Percentiles rank a stretch among this genome's conserved stretches.
These are phyloP conservation scores for Lithohypha guttulata DNA, from an alignment of 2,329 filamentous ascomycete species.

Conservation along the genomic window DNA sequence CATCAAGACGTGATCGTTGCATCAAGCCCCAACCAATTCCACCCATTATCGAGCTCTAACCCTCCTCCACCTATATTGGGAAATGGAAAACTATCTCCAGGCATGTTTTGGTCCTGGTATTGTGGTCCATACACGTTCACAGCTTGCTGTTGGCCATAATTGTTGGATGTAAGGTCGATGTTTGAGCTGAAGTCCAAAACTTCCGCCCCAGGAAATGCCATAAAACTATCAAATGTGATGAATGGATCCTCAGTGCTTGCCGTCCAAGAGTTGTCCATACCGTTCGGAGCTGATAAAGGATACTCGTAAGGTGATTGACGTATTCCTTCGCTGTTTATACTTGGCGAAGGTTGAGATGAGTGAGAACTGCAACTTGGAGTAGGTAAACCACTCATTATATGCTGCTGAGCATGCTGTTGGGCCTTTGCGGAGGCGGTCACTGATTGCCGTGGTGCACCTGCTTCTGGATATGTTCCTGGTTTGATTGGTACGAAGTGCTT, in stretches of 20 bases:
- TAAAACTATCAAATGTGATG: slow-evolving; percentile 22
- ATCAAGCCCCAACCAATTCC: slow-evolving; percentile 29
- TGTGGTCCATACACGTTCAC: slow-evolving; percentile 14
- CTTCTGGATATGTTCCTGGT: slow-evolving; percentile 16
- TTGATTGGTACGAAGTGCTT: slow-evolving; percentile 24
- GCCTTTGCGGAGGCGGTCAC: slow-evolving; percentile 5
- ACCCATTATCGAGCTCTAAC: slow-evolving; percentile 31
- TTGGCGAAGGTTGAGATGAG: slow-evolving; percentile 18
- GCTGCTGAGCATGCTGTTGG: slow-evolving; percentile 1
- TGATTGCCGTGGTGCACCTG: neutral
- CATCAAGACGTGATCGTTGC: slow-evolving; percentile 10
- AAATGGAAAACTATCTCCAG: slow-evolving; percentile 12
- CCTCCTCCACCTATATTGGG: slow-evolving; percentile 12
- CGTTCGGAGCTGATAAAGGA: slow-evolving; percentile 12
- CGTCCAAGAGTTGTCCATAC: slow-evolving; percentile 15
- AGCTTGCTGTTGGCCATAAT: slow-evolving; percentile 12
- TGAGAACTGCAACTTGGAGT: slow-evolving; percentile 18
- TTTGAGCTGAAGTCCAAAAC: slow-evolving; percentile 11
- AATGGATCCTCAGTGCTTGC: slow-evolving; percentile 19
- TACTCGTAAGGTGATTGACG: slow-evolving; percentile 12
- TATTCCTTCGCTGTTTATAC: slow-evolving; percentile 12
- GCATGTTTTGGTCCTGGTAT: slow-evolving; percentile 10
- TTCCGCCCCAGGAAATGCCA: slow-evolving; percentile 17
- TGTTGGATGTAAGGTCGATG: slow-evolving; percentile 9
- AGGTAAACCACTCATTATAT: slow-evolving; percentile 13